Evolutionary conservation across 495 filamentous ascomycete genomes (phyloP), one percentile per base, ranked within the genome.

Genomic region (Podospora australis): DNA sequence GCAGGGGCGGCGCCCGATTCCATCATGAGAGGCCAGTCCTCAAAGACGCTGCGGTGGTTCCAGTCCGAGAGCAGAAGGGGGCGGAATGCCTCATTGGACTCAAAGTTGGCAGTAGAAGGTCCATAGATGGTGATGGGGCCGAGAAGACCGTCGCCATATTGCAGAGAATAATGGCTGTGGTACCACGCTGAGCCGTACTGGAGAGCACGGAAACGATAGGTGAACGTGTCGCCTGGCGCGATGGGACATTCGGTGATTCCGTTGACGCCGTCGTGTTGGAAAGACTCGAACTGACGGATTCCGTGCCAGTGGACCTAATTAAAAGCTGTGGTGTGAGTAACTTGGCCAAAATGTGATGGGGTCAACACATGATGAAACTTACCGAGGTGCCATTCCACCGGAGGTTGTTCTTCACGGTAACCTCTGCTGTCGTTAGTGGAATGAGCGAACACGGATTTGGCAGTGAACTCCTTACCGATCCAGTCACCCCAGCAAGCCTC

Each of bases 141-240:
- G 22, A 61, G 46, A 6, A 60, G 47, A 30, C 73, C 78, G 19
- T 70, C 68, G 9, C 64, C 58, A 47, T 75, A 79, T 50, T 81
- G 77, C n/a, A 67, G 65, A 7, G 57, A 60, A 54, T 72, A 80
- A 49, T 82, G 79, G n/a, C 66, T 63, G 48, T 81, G 79, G 26
- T 73, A 81, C 75, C 75, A 81, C 0, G 63, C 62, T 1, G 72
- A 72, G 2, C 80, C 80, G 39, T 81, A 82, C 44, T 78, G 70
- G 1, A 60, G 68, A 1, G 68, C 75, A 19, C 64, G 59, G 43
- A 74, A 82, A 19, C 53, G 63, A 50, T 85, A 83, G 2, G 73
- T 80, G 34, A 72, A 57, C 7, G 46, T 57, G 4, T 60, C 48
- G 13, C 73, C 73, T 0, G 75, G 71, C 10, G 72, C 58, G 34